phyloP scores from a whole-genome alignment of 2,329 filamentous ascomycete genomes.

The Ambrosiella xylebori region DNA sequence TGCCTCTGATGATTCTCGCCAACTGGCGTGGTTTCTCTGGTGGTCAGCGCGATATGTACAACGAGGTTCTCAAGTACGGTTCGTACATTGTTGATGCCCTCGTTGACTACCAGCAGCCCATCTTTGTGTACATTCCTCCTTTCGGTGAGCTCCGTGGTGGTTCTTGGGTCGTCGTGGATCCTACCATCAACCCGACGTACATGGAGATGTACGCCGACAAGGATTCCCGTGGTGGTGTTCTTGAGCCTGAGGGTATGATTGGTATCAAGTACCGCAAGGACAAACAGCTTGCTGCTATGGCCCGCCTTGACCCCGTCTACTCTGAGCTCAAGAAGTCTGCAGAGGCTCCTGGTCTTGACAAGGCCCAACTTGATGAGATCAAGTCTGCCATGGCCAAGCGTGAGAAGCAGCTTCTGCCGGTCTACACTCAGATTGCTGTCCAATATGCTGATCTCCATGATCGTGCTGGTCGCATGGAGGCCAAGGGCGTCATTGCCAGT shows the following conservation, averaged over 20 bases:
- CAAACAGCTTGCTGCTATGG: slow-evolving; percentile 95
- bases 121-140: slow-evolving; percentile 98
- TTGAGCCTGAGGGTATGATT: slow-evolving; percentile 95
- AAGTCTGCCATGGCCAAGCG: slow-evolving; percentile 71
- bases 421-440: slow-evolving; percentile 87
- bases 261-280: slow-evolving; percentile 98
- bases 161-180: slow-evolving; percentile 97
- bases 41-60: slow-evolving; percentile 99
- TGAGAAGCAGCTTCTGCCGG: slow-evolving; percentile 75
- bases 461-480: slow-evolving; percentile 91
- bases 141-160: slow-evolving; percentile 94
- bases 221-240: slow-evolving; percentile 86
- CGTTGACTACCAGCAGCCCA: slow-evolving; percentile 94
- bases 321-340: slow-evolving; percentile 68
- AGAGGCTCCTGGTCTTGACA: slow-evolving; percentile 41
- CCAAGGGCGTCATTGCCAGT: slow-evolving; percentile 84
- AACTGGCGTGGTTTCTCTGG: slow-evolving; percentile 99
- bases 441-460: slow-evolving; percentile 97
- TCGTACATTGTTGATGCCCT: slow-evolving; percentile 98
- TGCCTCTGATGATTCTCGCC: slow-evolving; percentile 96
- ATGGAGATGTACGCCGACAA: slow-evolving; percentile 99
- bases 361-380: slow-evolving; percentile 60
- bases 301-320: slow-evolving; percentile 74
- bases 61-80: slow-evolving; percentile 98
- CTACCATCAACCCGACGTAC: slow-evolving; percentile 85